Evolutionary conservation across 768 basidiomycete genomes (phyloP), one percentile per base, ranked within the genome.

Genomic region (Tubosaeta sp.): DNA sequence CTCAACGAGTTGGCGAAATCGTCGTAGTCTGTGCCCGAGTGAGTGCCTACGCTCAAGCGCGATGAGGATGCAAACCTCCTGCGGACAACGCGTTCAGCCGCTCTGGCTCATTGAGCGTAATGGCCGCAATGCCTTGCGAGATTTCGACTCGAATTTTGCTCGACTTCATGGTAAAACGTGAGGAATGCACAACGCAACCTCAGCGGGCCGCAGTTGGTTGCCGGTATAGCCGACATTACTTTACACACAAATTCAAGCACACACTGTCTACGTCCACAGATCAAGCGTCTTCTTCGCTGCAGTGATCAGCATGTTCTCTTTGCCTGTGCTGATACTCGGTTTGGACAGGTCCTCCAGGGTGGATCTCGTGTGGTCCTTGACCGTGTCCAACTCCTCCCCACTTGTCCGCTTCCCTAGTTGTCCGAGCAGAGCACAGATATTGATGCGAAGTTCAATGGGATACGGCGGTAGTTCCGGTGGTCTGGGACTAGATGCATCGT

Each of bases 391-490:
- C 29, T 78, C 74, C 5, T 77, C 75, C 7, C 76, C 76, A 9
- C 77, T 65, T 4, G 74, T 70, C 60, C 83, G 75, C 58, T 77
- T 78, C 32, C 78, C 78, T 17, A 89, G 63, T 57, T 88, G 85
- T 37, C 80, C 74, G 26, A 93, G 69, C 53, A 93, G 76, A 7
- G 85, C 79, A 64, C 88, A 91, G 16, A 83, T 79, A 59, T 93
- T 93, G 26, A 81, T 74, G 43, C 88, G 81, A 52, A 93, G 80
- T 71, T 92, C 91, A 17, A 81, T 71, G n/a, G 85, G 85, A 61
- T 83, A 84, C 54, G 80, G 72, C 54, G 72, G 72, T 0, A 38
- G 46, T 25, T 61, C 60, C 39, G 37, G 9, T 42, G 54, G 60
- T 52, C 54, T 79, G 74, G 57, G 78, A 76, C 57, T 82, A 75